Conservation (phyloP, 164 flowering plant species). For the Cinnamomum micranthum region DNA sequence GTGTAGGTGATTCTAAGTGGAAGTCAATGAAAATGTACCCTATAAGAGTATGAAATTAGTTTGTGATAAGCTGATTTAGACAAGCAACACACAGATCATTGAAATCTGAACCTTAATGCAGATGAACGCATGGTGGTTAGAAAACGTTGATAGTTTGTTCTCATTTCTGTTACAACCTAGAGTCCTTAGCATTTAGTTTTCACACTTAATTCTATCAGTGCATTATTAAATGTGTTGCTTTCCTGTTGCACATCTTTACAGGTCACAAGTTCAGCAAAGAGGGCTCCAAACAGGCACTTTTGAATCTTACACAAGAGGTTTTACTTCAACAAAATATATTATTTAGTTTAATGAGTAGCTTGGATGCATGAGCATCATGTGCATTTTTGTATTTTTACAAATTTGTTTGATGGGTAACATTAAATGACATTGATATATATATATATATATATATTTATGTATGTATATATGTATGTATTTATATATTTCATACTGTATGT, state of each 20-base stretch:
- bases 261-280: slow-evolving; percentile 63
- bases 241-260: slow-evolving; percentile 18
- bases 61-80: neutral
- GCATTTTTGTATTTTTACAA: neutral
- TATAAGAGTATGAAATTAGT: neutral
- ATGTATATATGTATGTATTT: neutral
- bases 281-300: slow-evolving; percentile 58
- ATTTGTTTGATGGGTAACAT: neutral
- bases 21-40: too few relatives aligned
- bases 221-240: neutral
- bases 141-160: neutral
- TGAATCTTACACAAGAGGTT: slow-evolving; percentile 45
- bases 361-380: neutral
- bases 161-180: neutral
- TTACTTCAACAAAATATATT: slow-evolving; percentile 2
- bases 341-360: neutral
- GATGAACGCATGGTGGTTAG: neutral
- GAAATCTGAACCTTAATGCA: neutral
- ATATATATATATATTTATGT: neutral
- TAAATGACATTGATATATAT: neutral
- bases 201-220: neutral
- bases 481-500: neutral
- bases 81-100: neutral
- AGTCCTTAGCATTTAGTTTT: neutral
- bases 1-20: neutral